These are phyloP conservation scores for Rhododendron vialii DNA, from an alignment of 148 eudicot genomes.

Conservation along the genomic window DNA sequence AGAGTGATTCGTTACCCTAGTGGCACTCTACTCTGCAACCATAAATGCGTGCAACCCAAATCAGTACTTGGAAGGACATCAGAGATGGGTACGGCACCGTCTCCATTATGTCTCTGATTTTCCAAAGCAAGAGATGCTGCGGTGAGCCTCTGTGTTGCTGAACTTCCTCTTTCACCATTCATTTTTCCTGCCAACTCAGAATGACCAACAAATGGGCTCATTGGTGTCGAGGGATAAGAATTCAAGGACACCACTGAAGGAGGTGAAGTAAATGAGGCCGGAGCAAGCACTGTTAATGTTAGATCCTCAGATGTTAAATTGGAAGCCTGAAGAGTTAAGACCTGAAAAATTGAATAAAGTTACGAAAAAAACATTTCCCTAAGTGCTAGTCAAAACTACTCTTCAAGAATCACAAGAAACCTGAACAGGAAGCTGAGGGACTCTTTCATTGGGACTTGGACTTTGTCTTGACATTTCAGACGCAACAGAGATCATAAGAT, in stretches of 20 bases:
- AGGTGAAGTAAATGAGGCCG: conserved; percentile 72
- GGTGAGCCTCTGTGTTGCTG: conserved; percentile 31
- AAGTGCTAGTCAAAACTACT: background rate
- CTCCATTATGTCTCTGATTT: conserved; percentile 29
- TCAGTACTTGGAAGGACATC: conserved; percentile 68
- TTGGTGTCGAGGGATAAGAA: conserved; percentile 59
- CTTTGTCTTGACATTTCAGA: conserved; percentile 80
- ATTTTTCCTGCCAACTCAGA: conserved; percentile 19
- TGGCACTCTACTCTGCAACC: conserved; percentile 97
- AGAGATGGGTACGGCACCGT: conserved; percentile 33
- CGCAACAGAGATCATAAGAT: conserved; percentile 92
- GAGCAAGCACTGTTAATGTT: conserved; percentile 86
- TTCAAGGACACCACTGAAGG: conserved; percentile 80
- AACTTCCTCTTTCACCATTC: conserved; percentile 15
- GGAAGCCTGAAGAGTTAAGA: conserved; percentile 96
- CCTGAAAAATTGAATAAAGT: conserved; percentile 45
- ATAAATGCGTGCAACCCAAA: conserved; percentile 79
- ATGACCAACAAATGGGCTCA: conserved; percentile 42
- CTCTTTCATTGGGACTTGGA: conserved; percentile 38
- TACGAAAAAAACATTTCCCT: conserved; percentile 5
- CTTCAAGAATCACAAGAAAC: conserved; percentile 28
- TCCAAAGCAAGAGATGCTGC: conserved; percentile 29
- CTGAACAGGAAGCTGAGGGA: conserved; percentile 85
- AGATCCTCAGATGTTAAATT: conserved; percentile 86
- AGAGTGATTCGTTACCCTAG: conserved; percentile 55